Evolutionary conservation across 2,329 filamentous ascomycete species (phyloP).

Genomic region (Aspergillus transmontanensis): DNA sequence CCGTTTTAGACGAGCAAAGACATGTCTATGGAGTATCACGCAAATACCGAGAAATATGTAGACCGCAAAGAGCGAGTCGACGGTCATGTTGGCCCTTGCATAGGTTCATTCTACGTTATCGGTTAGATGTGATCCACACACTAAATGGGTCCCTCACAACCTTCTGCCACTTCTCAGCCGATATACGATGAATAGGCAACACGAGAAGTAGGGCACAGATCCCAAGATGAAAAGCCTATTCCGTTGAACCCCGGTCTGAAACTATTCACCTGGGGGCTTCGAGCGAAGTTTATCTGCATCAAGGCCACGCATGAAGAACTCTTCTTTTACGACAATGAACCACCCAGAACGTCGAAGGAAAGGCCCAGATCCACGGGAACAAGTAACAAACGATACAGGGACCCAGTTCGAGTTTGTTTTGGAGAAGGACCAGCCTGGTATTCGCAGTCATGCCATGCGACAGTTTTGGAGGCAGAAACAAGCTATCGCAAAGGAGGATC

Average conservation of each 20-base stretch:
- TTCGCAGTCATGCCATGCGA: neutral
- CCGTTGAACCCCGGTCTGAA: neutral
- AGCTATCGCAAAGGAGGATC: neutral
- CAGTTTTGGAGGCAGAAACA: neutral
- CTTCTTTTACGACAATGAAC: neutral
- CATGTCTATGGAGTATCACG: neutral
- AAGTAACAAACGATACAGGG: neutral
- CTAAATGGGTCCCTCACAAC: neutral
- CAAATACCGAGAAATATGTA: neutral
- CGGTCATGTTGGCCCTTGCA: neutral
- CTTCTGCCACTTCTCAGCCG: neutral
- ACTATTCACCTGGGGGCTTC: neutral
- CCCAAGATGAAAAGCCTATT: neutral
- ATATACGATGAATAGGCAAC: neutral
- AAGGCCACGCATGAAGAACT: neutral
- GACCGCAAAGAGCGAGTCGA: neutral
- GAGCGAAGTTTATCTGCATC: neutral
- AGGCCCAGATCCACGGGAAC: neutral
- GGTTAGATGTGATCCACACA: neutral
- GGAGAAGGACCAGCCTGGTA: neutral
- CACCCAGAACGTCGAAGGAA: neutral
- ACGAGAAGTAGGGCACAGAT: neutral
- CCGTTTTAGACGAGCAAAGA: neutral
- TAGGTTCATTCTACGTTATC: neutral
- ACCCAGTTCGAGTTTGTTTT: neutral